phyloP scores from a whole-genome alignment of 1,284 basidiomycete species.

The Sutorius eximius region DNA sequence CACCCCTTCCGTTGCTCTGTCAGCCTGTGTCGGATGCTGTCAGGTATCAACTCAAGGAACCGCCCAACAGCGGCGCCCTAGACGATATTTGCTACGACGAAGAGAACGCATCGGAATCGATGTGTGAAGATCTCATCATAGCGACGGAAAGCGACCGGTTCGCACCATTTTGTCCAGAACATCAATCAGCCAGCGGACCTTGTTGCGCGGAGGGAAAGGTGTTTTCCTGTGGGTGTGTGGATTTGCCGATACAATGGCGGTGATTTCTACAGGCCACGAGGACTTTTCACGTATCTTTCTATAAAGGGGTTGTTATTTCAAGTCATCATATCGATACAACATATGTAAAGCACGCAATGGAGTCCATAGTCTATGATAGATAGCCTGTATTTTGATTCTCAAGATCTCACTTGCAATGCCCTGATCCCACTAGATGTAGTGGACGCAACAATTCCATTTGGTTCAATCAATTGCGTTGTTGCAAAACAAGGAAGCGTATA shows the following conservation, averaged over 20 bases:
- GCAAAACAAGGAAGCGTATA: slow-evolving; percentile 9
- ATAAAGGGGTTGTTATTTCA: slow-evolving; percentile 18
- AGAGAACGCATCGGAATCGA: slow-evolving; percentile 14
- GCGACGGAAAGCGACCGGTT: slow-evolving; percentile 13
- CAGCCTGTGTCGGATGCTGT: slow-evolving; percentile 35
- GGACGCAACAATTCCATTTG: not conserved
- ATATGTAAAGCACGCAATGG: slow-evolving; percentile 32
- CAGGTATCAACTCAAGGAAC: slow-evolving; percentile 30
- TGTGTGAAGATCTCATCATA: slow-evolving; percentile 21
- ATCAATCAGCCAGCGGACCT: slow-evolving; percentile 10
- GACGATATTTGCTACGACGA: slow-evolving; percentile 12
- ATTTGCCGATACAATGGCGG: slow-evolving; percentile 25
- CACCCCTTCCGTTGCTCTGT: slow-evolving; percentile 34
- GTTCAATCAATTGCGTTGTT: slow-evolving; percentile 1
- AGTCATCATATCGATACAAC: slow-evolving; percentile 23
- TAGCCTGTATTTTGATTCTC: slow-evolving; percentile 18
- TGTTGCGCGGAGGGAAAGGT: slow-evolving; percentile 17
- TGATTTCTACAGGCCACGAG: slow-evolving; percentile 9
- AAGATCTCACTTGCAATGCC: not conserved
- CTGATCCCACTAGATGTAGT: not conserved
- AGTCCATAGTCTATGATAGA: slow-evolving; percentile 19
- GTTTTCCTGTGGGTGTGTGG: slow-evolving; percentile 21
- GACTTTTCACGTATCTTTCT: slow-evolving; percentile 6
- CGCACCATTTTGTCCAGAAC: slow-evolving; percentile 19
- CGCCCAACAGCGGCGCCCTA: not conserved